Evolutionary conservation across 331 rosid genomes (phyloP), one percentile per base, ranked within the genome.

Genomic region (Prunus yedoensis): DNA sequence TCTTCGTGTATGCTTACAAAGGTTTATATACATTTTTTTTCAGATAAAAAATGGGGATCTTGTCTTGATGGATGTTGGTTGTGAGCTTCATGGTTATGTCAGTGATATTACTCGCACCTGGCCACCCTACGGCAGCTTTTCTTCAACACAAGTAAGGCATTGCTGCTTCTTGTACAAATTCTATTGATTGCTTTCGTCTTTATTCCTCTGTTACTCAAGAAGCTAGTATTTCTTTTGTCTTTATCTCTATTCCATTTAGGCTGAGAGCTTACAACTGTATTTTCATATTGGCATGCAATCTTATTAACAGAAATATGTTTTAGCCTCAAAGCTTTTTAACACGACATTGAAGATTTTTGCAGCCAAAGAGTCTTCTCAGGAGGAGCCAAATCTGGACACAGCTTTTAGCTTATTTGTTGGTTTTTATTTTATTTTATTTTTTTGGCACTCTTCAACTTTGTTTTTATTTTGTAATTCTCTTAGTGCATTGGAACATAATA

Each of bases 21-120:
- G 53, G 1, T 32, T 28, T 38, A 17, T 35, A n/a, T 47, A 62
- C 53, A 59, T 60, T n/a, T 81, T 71, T 78, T 78, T 78, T 81
- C 89, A 92, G 99, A 81, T 95, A 71, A 83, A 84, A 85, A 88
- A 89, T 57, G 97, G 96, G 60, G 94, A 92, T 76, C 91, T 95
- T 83, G 99, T 95, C 72, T 86, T 95, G 86, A 90, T 90, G 99
- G 99, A 95, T 80, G 76, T 95, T 82, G 97, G 99, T 50, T 95
- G 99, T 71, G 99, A 95, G 83, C 78, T 88, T 79, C 97, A 92
- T 75, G 96, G 97, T 58, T 90, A 95, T 88, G 86, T 63, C 76
- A 95, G 97, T 73, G 99, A 95, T 89, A 92, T 90, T 80, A 95
- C 99, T 66, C 92, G 99, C 43, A 90, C 93, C 77, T 95, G 99